phyloP scores from a whole-genome alignment of 129 eudicot genomes.

The Gnaphalium uliginosum region DNA sequence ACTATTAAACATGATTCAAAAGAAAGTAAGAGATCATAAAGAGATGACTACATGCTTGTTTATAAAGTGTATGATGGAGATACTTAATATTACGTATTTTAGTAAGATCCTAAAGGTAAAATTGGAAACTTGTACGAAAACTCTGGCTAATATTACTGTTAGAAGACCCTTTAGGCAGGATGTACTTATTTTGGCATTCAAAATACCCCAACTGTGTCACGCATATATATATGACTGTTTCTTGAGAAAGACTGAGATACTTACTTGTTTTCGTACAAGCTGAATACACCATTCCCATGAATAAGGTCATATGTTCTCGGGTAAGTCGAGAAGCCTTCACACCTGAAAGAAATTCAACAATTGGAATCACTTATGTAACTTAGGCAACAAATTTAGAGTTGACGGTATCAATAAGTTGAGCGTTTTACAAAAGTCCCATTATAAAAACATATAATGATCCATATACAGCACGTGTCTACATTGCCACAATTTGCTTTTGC shows the following conservation, averaged over 20 bases:
- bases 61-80: neutral
- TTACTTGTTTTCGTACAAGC: slow-evolving; percentile 86
- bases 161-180: neutral
- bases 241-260: slow-evolving; percentile 24
- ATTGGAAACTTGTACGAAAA: neutral
- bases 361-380: neutral
- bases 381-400: neutral
- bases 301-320: slow-evolving; percentile 92
- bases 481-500: neutral
- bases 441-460: neutral
- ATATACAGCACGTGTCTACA: neutral
- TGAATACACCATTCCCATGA: slow-evolving; percentile 79
- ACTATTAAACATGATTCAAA: neutral
- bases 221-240: neutral
- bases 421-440: slow-evolving; percentile 6
- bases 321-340: slow-evolving; percentile 96
- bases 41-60: neutral
- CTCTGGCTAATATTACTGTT: neutral
- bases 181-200: neutral
- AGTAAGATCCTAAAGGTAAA: slow-evolving; percentile 1
- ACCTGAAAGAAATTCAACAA: slow-evolving; percentile 49
- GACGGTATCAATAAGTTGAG: neutral
- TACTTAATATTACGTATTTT: neutral
- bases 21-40: neutral
- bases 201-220: neutral